Evolutionary conservation across 495 filamentous ascomycete species (phyloP).

Genomic region (Neurospora sp.): DNA sequence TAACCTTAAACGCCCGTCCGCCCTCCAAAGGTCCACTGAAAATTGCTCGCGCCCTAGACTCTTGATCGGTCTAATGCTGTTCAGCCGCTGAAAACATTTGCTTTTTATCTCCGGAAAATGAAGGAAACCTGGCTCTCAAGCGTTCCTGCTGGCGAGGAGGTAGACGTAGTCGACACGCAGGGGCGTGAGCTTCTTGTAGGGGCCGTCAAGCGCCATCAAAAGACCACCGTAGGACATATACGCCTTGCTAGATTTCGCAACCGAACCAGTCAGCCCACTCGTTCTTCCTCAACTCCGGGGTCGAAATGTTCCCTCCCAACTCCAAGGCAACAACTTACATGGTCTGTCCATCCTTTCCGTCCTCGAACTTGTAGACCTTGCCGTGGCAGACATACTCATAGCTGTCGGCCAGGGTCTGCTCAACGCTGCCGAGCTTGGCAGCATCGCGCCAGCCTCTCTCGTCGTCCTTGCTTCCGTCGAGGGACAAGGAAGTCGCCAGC

Average conservation of each 20-base stretch:
- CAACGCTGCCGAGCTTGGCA: constrained; percentile 39
- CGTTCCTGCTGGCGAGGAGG: constrained; percentile 46
- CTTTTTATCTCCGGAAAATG: background rate
- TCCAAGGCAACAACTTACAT: constrained; percentile 54
- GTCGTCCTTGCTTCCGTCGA: constrained; percentile 70
- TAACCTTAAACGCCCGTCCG: background rate
- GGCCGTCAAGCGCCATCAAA: constrained; percentile 80
- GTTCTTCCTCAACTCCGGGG: background rate
- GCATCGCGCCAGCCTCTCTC: constrained; percentile 71
- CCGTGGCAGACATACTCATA: constrained; percentile 97
- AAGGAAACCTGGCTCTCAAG: background rate
- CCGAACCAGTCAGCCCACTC: constrained; percentile 11
- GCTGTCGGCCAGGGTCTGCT: constrained; percentile 74
- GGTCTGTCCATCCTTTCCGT: constrained; percentile 62
- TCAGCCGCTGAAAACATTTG: background rate
- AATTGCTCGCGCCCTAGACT: background rate
- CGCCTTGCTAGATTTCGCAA: constrained; percentile 54
- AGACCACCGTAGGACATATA: constrained; percentile 90
- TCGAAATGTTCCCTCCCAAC: background rate
- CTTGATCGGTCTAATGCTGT: background rate
- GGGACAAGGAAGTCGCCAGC: constrained; percentile 69
- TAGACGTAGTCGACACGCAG: constrained; percentile 89
- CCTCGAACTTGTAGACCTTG: constrained; percentile 96
- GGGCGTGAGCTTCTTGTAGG: constrained; percentile 89
- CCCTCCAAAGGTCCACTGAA: background rate